Evolutionary conservation across 78 protist genomes (phyloP).

Genomic region (Chrysochromulina parva): DNA sequence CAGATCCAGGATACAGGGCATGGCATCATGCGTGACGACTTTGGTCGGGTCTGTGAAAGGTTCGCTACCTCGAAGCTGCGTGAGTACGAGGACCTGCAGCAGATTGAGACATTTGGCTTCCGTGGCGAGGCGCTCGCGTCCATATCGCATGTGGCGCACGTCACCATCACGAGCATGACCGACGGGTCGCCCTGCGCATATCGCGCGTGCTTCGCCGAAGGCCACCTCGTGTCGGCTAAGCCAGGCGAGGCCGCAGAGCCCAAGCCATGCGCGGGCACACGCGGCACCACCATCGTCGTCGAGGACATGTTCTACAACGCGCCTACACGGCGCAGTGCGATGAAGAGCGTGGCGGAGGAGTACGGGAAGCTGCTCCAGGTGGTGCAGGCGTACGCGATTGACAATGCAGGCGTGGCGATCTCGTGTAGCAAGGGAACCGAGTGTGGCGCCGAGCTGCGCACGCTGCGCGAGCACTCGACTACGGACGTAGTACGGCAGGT

Average conservation of each 20-base stretch:
- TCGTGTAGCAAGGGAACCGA: constrained; percentile 61
- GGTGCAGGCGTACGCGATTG: constrained; percentile 78
- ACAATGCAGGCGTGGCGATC: constrained; percentile 63
- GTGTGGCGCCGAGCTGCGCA: neutral
- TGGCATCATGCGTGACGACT: constrained; percentile 65
- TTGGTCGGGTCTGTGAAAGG: constrained; percentile 64
- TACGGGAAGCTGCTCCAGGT: constrained; percentile 63
- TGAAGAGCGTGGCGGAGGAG: constrained; percentile 81
- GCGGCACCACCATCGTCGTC: constrained; percentile 69
- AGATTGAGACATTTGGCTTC: constrained; percentile 69
- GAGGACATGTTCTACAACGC: constrained; percentile 93
- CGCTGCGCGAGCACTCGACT: neutral
- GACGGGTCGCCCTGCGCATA: constrained; percentile 37
- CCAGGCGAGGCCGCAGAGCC: constrained; percentile 67
- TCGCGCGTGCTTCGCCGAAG: constrained; percentile 71
- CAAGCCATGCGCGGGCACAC: constrained; percentile 84
- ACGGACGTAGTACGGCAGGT: constrained; percentile 17
- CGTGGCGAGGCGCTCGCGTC: constrained; percentile 91
- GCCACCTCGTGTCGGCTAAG: constrained; percentile 48
- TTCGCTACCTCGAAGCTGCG: constrained; percentile 66
- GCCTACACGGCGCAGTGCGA: constrained; percentile 69
- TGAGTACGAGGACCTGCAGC: constrained; percentile 53
- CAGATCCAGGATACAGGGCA: constrained; percentile 64
- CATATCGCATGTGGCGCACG: constrained; percentile 88
- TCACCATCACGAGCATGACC: constrained; percentile 83